A percentile compares a stretch with the other conserved stretches of the same genome.
Evolutionary conservation across 179 eudicot genomes (phyloP).

Genomic region (Camellia oleifera): DNA sequence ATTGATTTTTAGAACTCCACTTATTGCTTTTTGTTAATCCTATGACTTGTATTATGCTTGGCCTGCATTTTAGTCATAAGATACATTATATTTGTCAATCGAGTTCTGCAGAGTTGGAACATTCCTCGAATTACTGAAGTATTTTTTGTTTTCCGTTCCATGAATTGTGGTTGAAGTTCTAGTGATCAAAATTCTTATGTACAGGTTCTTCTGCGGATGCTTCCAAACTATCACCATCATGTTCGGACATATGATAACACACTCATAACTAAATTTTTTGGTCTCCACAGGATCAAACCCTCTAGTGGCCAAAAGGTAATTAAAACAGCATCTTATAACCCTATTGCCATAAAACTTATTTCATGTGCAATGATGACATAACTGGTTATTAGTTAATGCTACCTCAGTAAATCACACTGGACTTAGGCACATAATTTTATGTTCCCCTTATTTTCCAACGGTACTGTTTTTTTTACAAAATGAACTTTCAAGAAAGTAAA

Average conservation of each 20-base stretch:
- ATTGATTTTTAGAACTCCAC: not conserved
- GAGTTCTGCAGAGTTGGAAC: slow-evolving; percentile 9
- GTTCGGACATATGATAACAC: slow-evolving; percentile 89
- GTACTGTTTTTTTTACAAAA: not conserved
- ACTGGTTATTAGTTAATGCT: not conserved
- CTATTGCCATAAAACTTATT: not conserved
- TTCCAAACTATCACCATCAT: slow-evolving; percentile 83
- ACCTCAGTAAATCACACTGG: not conserved
- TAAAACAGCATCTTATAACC: not conserved
- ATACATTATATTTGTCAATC: not conserved
- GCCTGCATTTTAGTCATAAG: not conserved
- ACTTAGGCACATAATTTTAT: not conserved
- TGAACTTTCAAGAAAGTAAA: not conserved
- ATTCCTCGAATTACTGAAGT: not conserved
- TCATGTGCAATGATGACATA: slow-evolving; percentile 3
- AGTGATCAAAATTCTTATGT: slow-evolving; percentile 23
- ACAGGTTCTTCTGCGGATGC: slow-evolving; percentile 91
- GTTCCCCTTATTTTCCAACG: not conserved
- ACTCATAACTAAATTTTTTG: slow-evolving; percentile 96
- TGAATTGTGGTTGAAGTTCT: not conserved
- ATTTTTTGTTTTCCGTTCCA: slow-evolving; percentile 3
- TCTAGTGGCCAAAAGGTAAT: slow-evolving; percentile 97
- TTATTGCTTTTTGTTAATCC: not conserved
- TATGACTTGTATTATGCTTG: not conserved
- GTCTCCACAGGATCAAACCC: slow-evolving; percentile 96